These are phyloP conservation scores for Pezicula radicicola DNA, from an alignment of 2,329 filamentous ascomycete genomes.

Conservation along the genomic window DNA sequence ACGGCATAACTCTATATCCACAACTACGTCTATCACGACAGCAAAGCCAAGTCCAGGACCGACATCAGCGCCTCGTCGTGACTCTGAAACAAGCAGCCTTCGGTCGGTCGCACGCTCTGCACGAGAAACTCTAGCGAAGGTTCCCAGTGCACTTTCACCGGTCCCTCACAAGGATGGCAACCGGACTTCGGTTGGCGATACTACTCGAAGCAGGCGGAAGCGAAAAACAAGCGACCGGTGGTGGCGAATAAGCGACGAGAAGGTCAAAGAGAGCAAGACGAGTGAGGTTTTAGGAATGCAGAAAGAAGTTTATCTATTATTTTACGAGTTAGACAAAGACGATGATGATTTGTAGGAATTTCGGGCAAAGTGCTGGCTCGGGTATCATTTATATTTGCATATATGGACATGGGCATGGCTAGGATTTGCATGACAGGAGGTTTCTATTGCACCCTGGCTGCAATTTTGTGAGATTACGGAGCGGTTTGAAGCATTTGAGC, in stretches of 20 bases:
- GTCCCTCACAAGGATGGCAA: slow-evolving; percentile 1
- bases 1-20: slow-evolving; percentile 7
- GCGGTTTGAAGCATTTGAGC: no score
- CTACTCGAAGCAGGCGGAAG: slow-evolving; percentile 44
- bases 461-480: no score
- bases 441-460: no score
- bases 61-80: slow-evolving; percentile 24
- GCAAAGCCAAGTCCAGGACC: slow-evolving; percentile 12
- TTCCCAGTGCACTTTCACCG: slow-evolving; percentile 10
- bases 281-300: slow-evolving; percentile 90
- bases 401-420: no score
- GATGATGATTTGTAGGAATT: slow-evolving; percentile 7
- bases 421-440: neutral
- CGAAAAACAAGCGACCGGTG: slow-evolving; percentile 70
- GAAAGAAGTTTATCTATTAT: slow-evolving; percentile 91
- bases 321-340: slow-evolving; percentile 73
- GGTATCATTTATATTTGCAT: neutral
- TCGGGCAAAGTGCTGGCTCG: neutral
- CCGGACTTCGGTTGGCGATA: slow-evolving; percentile 8
- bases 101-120: slow-evolving; percentile 56
- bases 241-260: slow-evolving; percentile 99
- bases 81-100: slow-evolving; percentile 49
- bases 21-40: slow-evolving; percentile 7
- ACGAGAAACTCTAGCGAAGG: slow-evolving; percentile 47
- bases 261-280: slow-evolving; percentile 91